phyloP scores from a whole-genome alignment of 208 protist genomes.

The Trypanosoma conorhini region DNA sequence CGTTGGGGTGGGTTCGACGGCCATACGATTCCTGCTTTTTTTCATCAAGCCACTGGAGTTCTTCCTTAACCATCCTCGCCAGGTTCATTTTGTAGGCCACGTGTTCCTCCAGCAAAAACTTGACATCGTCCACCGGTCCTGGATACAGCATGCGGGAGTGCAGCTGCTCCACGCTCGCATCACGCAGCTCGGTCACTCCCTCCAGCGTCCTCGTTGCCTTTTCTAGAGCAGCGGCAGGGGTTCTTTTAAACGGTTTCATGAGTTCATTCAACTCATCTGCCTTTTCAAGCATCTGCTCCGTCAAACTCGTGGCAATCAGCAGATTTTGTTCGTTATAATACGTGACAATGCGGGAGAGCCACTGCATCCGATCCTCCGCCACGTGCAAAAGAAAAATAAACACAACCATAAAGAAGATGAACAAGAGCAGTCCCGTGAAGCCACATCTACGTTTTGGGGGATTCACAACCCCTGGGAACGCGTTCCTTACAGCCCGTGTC shows the following conservation, averaged over 20 bases:
- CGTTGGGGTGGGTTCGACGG: background rate
- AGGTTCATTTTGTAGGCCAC: constrained; percentile 55
- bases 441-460: background rate
- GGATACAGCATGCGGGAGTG: constrained; percentile 44
- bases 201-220: constrained; percentile 23
- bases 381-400: constrained; percentile 51
- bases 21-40: background rate
- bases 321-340: constrained; percentile 53
- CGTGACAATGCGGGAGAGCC: constrained; percentile 34
- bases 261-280: constrained; percentile 25
- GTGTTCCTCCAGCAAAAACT: constrained; percentile 82
- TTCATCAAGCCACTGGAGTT: constrained; percentile 51
- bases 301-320: constrained; percentile 45
- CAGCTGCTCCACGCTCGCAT: constrained; percentile 43
- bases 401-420: constrained; percentile 64
- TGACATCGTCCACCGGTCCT: constrained; percentile 54
- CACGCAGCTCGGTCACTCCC: constrained; percentile 35
- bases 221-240: constrained; percentile 21
- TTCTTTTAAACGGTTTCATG: constrained; percentile 12
- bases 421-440: constrained; percentile 32
- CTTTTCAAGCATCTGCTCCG: constrained; percentile 26
- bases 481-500: background rate
- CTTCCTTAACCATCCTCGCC: constrained; percentile 40
- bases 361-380: constrained; percentile 28
- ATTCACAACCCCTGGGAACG: background rate